Evolutionary conservation across 371 early-diverging fungal genomes (phyloP).

Genomic region (Circinella minor): DNA sequence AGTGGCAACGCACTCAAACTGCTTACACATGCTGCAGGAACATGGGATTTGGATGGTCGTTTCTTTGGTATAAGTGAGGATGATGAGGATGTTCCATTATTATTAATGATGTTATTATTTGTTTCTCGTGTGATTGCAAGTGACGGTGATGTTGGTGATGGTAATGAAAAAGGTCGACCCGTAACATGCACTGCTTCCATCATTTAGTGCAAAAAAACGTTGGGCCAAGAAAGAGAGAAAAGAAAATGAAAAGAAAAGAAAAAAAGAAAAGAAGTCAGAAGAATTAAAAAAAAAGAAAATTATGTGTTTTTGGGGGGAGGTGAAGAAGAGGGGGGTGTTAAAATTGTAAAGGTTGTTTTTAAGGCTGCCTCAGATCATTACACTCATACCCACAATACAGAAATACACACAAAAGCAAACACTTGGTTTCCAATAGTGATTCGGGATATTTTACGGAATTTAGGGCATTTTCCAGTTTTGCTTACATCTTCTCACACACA

Average conservation of each 20-base stretch:
- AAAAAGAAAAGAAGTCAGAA: neutral
- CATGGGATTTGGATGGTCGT: conserved; percentile 25
- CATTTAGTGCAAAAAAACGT: neutral
- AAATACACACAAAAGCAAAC: too few relatives aligned
- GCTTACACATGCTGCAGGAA: conserved; percentile 28
- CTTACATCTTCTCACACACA: too few relatives aligned
- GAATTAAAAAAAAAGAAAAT: neutral
- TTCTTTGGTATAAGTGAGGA: conserved; percentile 11
- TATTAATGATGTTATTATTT: neutral
- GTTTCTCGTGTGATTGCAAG: neutral
- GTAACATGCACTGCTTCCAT: conserved; percentile 1
- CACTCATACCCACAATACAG: too few relatives aligned
- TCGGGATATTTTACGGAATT: too few relatives aligned
- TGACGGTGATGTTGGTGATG: conserved; percentile 13
- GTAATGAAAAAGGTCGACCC: conserved; percentile 5
- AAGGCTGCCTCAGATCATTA: too few relatives aligned
- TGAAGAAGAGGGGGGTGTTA: too few relatives aligned
- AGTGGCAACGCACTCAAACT: conserved; percentile 6
- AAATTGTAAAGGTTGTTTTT: too few relatives aligned
- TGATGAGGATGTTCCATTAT: neutral
- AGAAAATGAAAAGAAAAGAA: too few relatives aligned
- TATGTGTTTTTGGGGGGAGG: neutral
- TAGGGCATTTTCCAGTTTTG: too few relatives aligned
- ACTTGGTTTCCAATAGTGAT: too few relatives aligned
- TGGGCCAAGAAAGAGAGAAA: too few relatives aligned